These are phyloP conservation scores for Akebia trifoliata DNA, from an alignment of 164 flowering plant species.

Conservation along the genomic window DNA sequence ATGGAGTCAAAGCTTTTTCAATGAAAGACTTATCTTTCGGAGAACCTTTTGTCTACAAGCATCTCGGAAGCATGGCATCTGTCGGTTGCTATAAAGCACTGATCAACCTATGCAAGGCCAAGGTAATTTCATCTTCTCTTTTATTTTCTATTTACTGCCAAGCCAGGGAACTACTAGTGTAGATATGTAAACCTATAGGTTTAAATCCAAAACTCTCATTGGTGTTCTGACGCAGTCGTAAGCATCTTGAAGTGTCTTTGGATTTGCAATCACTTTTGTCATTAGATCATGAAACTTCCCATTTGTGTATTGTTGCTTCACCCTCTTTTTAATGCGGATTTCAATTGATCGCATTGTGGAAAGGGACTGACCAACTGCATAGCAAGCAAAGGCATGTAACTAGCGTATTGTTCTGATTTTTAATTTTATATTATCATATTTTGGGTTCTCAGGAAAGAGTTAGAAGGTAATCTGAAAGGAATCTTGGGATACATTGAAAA, in stretches of 20 bases:
- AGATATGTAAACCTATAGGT: no score
- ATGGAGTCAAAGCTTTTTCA: slow-evolving; percentile 58
- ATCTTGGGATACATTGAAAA: no score
- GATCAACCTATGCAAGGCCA: slow-evolving; percentile 70
- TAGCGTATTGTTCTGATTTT: slow-evolving; percentile 37
- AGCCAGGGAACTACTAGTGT: no score
- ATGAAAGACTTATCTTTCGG: slow-evolving; percentile 50
- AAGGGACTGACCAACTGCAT: slow-evolving; percentile 99
- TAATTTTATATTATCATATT: no score
- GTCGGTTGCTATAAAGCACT: slow-evolving; percentile 82
- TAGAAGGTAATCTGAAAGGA: no score
- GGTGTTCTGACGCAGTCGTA: slow-evolving; percentile 56
- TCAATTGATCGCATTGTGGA: slow-evolving; percentile 86
- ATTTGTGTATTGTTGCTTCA: slow-evolving; percentile 57
- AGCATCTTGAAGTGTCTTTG: slow-evolving; percentile 71
- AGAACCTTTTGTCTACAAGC: slow-evolving; percentile 78
- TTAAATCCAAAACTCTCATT: no score
- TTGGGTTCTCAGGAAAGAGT: no score
- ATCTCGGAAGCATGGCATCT: slow-evolving; percentile 89
- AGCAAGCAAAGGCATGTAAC: slow-evolving; percentile 45
- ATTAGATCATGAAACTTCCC: slow-evolving; percentile 69
- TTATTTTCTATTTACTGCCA: no score
- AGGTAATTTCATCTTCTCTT: slow-evolving; percentile 43
- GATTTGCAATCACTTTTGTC: slow-evolving; percentile 66
- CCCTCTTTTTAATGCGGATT: slow-evolving; percentile 75